phyloP scores from a whole-genome alignment of 1,139 yeast species.

The Geotrichum histeridarum region DNA sequence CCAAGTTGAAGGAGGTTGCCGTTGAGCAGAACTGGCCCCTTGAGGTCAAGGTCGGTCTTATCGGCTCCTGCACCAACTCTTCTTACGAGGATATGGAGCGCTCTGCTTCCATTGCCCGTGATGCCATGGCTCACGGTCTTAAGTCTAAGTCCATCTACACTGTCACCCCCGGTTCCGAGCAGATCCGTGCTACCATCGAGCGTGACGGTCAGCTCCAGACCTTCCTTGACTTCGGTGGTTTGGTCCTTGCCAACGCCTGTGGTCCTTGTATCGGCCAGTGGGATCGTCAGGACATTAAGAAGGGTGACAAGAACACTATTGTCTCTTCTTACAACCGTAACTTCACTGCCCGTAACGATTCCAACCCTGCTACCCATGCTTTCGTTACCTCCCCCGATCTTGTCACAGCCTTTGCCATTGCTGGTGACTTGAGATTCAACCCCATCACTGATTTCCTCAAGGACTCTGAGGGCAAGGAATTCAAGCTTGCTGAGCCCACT shows the following conservation, averaged over 20 bases:
- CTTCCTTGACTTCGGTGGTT: constrained; percentile 90
- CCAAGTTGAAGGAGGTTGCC: constrained; percentile 87
- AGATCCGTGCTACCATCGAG: constrained; percentile 96
- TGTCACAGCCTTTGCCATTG: constrained; percentile 91
- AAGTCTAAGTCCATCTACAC: constrained; percentile 86
- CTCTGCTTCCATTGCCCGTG: constrained; percentile 88
- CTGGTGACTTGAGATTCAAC: constrained; percentile 98
- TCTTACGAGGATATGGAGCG: constrained; percentile 98
- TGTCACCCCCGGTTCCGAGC: constrained; percentile 98
- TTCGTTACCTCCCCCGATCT: constrained; percentile 98
- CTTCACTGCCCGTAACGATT: constrained; percentile 97
- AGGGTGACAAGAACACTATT: constrained; percentile 98
- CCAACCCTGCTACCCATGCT: constrained; percentile 97
- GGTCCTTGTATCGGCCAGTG: constrained; percentile 99
- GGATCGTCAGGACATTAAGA: constrained; percentile 96
- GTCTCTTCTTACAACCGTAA: constrained; percentile 98
- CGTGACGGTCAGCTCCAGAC: constrained; percentile 93
- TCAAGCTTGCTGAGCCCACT: constrained; percentile 80
- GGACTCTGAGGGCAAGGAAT: constrained; percentile 93
- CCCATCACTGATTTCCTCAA: constrained; percentile 92
- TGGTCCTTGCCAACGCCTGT: constrained; percentile 96
- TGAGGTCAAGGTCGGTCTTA: constrained; percentile 91
- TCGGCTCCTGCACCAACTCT: constrained; percentile 99
- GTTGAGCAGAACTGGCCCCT: constrained; percentile 87
- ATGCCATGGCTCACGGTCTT: constrained; percentile 87